A percentile compares a stretch with the other conserved stretches of the same genome.
Conservation (phyloP, 345 rosid genomes). For the Populus deltoides region DNA sequence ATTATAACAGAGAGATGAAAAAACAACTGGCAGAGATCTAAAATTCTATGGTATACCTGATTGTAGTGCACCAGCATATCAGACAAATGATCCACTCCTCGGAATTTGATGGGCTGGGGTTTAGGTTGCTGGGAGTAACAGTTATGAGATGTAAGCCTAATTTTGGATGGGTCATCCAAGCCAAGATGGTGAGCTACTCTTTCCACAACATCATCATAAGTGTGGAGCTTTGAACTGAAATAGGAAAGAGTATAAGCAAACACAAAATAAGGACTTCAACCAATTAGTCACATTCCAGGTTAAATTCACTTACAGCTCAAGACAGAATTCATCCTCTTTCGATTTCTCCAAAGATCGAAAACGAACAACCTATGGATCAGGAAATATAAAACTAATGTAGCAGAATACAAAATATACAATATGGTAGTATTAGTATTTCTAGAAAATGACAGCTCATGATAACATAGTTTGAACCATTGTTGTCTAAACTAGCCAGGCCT, state of each 20-base stretch:
- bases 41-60: conserved; percentile 49
- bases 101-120: conserved; percentile 87
- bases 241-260: neutral
- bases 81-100: conserved; percentile 81
- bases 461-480: neutral
- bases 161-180: conserved; percentile 84
- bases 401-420: neutral
- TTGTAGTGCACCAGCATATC: conserved; percentile 93
- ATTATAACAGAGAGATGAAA: conserved; percentile 9
- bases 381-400: neutral
- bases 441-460: neutral
- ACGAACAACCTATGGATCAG: conserved; percentile 44
- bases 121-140: conserved; percentile 99
- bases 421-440: neutral
- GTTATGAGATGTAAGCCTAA: conserved; percentile 96
- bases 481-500: neutral
- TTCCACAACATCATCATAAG: conserved; percentile 90
- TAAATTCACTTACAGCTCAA: conserved; percentile 20
- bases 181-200: conserved; percentile 76
- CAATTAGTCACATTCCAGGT: neutral
- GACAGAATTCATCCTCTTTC: conserved; percentile 75
- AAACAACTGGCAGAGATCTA: neutral
- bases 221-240: conserved; percentile 83
- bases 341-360: conserved; percentile 74
- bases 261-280: neutral